phyloP scores from a whole-genome alignment of 345 rosid genomes.

The Mallotus nudiflorus region DNA sequence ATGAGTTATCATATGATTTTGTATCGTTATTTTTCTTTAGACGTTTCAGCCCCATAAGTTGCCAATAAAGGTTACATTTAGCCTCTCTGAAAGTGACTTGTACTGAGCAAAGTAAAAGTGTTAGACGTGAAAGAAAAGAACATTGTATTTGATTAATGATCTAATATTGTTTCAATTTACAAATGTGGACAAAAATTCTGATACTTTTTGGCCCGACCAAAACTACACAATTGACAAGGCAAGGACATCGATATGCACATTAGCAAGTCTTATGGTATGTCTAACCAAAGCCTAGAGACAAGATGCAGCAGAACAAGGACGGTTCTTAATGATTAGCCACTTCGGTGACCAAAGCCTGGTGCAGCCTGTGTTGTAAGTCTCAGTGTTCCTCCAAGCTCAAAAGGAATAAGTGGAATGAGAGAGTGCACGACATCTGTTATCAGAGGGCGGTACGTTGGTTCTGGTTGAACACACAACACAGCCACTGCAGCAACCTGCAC shows the following conservation, averaged over 20 bases:
- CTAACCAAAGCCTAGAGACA: background rate
- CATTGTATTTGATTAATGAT: background rate
- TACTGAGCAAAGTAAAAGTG: too few relatives aligned
- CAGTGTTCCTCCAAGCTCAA: constrained; percentile 87
- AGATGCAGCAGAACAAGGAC: background rate
- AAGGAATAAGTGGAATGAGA: constrained; percentile 75
- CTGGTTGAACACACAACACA: constrained; percentile 88
- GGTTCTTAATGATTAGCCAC: constrained; percentile 1
- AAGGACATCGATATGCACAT: background rate
- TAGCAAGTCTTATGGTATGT: constrained; percentile 1
- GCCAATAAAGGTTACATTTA: too few relatives aligned
- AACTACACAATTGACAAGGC: background rate
- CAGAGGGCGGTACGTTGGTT: constrained; percentile 87
- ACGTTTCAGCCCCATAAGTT: too few relatives aligned
- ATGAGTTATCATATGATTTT: too few relatives aligned
- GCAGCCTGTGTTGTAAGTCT: constrained; percentile 35
- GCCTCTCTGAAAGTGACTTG: too few relatives aligned
- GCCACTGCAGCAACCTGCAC: constrained; percentile 96
- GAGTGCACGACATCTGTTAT: constrained; percentile 90
- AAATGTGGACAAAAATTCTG: constrained; percentile 15
- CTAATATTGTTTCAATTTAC: constrained; percentile 25
- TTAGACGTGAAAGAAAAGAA: too few relatives aligned
- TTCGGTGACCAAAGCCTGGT: background rate
- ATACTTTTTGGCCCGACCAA: background rate
- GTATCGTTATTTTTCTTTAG: too few relatives aligned